Evolutionary conservation across 345 rosid species (phyloP).

Genomic region (Zanthoxylum bungeanum): DNA sequence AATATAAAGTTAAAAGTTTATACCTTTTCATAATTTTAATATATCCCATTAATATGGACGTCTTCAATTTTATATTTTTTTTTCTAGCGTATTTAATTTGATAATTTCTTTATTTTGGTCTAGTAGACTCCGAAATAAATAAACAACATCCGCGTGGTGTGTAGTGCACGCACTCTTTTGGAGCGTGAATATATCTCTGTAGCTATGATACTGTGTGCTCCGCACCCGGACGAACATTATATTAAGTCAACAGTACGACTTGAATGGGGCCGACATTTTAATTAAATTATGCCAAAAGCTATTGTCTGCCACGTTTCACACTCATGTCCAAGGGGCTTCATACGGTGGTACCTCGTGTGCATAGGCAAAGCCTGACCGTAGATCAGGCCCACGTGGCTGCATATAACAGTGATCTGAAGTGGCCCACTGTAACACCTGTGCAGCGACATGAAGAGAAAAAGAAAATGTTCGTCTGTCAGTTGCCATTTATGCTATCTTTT

Average conservation of each 20-base stretch:
- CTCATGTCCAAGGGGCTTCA: neutral
- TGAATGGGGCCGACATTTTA: neutral
- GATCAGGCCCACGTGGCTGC: slow-evolving; percentile 11
- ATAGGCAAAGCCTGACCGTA: neutral
- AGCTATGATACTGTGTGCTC: neutral
- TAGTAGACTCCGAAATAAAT: neutral
- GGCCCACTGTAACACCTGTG: neutral
- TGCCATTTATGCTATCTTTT: neutral
- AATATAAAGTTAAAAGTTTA: too few species aligned
- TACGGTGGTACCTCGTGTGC: neutral
- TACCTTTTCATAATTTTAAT: too few species aligned
- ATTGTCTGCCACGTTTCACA: slow-evolving; percentile 14
- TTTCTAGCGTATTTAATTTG: too few species aligned
- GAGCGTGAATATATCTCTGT: neutral
- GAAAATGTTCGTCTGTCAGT: neutral
- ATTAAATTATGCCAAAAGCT: neutral
- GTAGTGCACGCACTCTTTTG: neutral
- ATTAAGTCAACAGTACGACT: neutral
- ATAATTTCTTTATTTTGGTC: too few species aligned
- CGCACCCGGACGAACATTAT: neutral
- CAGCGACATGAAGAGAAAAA: neutral
- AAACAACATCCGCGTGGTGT: neutral
- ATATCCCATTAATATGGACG: too few species aligned
- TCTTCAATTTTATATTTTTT: too few species aligned
- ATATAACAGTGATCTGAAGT: neutral